These are phyloP conservation scores for Pyrenophora seminiperda DNA, from an alignment of 2,329 filamentous ascomycete species.

Conservation along the genomic window DNA sequence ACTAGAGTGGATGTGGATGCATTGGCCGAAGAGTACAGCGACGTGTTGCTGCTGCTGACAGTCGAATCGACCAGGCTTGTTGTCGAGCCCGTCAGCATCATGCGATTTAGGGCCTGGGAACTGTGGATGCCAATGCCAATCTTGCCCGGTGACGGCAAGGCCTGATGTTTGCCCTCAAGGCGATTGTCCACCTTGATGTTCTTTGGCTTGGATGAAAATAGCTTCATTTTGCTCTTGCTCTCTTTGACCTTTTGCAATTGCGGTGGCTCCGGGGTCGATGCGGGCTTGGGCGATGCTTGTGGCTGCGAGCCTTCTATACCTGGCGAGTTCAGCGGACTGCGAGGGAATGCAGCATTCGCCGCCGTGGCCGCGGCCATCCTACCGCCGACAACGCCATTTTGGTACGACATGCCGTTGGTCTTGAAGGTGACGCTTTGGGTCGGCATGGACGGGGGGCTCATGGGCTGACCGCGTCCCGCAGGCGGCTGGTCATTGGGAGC, in stretches of 20 bases:
- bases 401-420: constrained; percentile 55
- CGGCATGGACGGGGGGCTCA: constrained; percentile 62
- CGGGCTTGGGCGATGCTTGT: constrained; percentile 42
- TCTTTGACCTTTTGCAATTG: constrained; percentile 71
- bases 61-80: constrained; percentile 68
- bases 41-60: constrained; percentile 60
- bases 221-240: constrained; percentile 75
- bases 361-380: constrained; percentile 71
- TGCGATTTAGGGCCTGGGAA: constrained; percentile 66
- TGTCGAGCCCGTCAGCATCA: constrained; percentile 69
- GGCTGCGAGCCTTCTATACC: constrained; percentile 36
- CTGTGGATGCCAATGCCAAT: constrained; percentile 70
- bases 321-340: constrained; percentile 59
- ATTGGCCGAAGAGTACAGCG: constrained; percentile 76
- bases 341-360: constrained; percentile 74
- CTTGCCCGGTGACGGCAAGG: constrained; percentile 68
- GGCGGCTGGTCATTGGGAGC: constrained; percentile 52
- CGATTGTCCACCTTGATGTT: constrained; percentile 75
- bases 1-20: constrained; percentile 77
- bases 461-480: constrained; percentile 49
- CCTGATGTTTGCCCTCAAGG: constrained; percentile 62
- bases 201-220: constrained; percentile 74
- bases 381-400: constrained; percentile 65
- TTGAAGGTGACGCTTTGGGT: constrained; percentile 46
- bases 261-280: constrained; percentile 29